A percentile compares a stretch with the other conserved stretches of the same genome.
phyloP scores from a whole-genome alignment of 208 protist species.

The Angomonas desouzai region DNA sequence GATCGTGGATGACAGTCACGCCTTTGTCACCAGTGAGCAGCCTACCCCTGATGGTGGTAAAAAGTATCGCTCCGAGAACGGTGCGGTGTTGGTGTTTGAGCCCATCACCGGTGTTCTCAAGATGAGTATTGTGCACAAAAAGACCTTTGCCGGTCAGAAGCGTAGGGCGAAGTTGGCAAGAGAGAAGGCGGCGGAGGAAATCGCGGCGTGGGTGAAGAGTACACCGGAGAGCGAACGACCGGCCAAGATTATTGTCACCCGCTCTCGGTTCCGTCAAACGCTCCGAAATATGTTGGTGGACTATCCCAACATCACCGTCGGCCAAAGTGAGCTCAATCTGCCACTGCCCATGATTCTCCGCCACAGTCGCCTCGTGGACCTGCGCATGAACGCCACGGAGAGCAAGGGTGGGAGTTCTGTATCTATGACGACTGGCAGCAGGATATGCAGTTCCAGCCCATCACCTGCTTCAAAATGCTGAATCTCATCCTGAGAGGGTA shows the following conservation, averaged over 20 bases:
- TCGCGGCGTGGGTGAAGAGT: conserved; percentile 98
- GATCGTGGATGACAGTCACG: conserved; percentile 99
- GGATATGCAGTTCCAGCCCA: conserved; percentile 92
- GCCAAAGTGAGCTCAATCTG: conserved; percentile 99
- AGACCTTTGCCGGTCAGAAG: conserved; percentile 99
- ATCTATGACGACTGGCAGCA: conserved; percentile 99
- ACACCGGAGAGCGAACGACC: conserved; percentile 99
- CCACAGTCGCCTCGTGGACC: conserved; percentile 99
- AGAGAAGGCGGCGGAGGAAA: conserved; percentile 99
- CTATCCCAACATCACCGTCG: conserved; percentile 99
- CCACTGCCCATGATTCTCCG: conserved; percentile 98
- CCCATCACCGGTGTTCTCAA: conserved; percentile 99
- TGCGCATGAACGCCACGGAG: conserved; percentile 99
- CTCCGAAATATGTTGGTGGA: conserved; percentile 96
- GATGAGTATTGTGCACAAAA: conserved; percentile 99
- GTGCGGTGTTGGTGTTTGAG: conserved; percentile 99
- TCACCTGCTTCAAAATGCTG: conserved; percentile 99
- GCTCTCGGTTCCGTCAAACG: conserved; percentile 95
- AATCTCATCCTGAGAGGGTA: conserved; percentile 99
- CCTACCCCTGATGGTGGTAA: conserved; percentile 99
- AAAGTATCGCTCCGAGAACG: conserved; percentile 97
- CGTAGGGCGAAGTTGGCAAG: conserved; percentile 99
- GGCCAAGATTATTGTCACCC: conserved; percentile 99
- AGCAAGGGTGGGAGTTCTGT: conserved; percentile 99
- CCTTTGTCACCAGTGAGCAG: conserved; percentile 99